Evolutionary conservation across 2,329 filamentous ascomycete genomes (phyloP), one percentile per base, ranked within the genome.

Genomic region (Xylariaceae sp.): DNA sequence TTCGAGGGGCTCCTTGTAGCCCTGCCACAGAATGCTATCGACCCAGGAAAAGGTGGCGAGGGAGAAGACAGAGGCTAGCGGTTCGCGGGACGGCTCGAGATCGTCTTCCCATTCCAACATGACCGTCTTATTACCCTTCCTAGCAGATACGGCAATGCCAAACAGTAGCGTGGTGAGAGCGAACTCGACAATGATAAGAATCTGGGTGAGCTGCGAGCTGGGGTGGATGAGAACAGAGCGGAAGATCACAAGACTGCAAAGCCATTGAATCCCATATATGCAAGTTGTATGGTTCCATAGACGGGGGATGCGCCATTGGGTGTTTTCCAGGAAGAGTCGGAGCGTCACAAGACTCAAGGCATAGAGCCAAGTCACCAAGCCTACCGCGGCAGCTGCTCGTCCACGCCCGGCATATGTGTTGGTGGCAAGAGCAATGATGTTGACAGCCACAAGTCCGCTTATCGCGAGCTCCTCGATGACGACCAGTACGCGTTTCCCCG

Each of bases 281-380:
- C 72, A 63, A 14, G 87, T 83, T 0, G 92, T 96, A 59, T 98
- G 92, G 54, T 90, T 89, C 92, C 92, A 98, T 7, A 96, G 65
- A 38, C 74, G 70, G 7, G 83, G 80, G 11, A 92, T 56, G 58
- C 57, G 73, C 72, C 63, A 86, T 69, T 67, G 76, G 50, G 63
- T 76, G 61, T 65, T 77, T 58, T 58, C 80, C 60, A 69, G 76
- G 61, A 61, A 79, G 50, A 95, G 65, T 21, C 92, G 80, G 27
- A 88, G 62, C 14, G 77, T 74, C 11, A 80, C 80, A 38, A 98
- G 71, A 12, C 79, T 60, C 18, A 90, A 67, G 24, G 89, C 75
- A 55, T 96, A 98, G 33, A 75, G 59, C 90, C 92, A 96, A 19
- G 77, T 77, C 9, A 77, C 60, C 21, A 94, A 65, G 31, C 80